Base-by-base conservation (phyloP, 2,329 filamentous ascomycete genomes). In the Cordyceps javanica region DNA sequence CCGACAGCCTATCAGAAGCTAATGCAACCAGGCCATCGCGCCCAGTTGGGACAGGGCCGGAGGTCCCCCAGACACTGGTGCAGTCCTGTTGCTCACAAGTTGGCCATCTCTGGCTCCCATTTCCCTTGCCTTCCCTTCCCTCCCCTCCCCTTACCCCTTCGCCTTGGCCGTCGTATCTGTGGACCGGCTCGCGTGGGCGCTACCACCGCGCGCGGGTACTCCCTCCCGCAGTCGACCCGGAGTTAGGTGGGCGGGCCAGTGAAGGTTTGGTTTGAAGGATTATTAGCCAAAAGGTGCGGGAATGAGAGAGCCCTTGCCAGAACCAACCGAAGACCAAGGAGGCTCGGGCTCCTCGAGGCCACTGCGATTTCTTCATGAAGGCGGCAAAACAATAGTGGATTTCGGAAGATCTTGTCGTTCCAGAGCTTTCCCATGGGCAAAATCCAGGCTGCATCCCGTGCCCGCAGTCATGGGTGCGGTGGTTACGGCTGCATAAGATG, bases 141-240 rank as follows among this genome's bases (percentile, higher is more conserved):
- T n/a, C n/a, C n/a, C n/a, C n/a, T n/a, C n/a, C n/a, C n/a, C n/a
- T n/a, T n/a, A n/a, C n/a, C n/a, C n/a, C n/a, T n/a, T n/a, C n/a
- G n/a, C n/a, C n/a, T n/a, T n/a, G n/a, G n/a, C n/a, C n/a, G n/a
- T n/a, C n/a, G n/a, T n/a, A n/a, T 39, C n/a, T 50, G 48, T 50
- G 48, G 50, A 53, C 34, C 50, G 13, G 39, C 51, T 32, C 38
- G 28, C 39, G 51, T 44, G 38, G 39, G 26, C 51, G 51, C 39
- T 36, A 39, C 19, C n/a, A 54, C 38, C 6, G 28, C 25, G n/a
- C 7, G 19, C 53, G 44, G 53, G 41, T 48, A 30, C 23, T 55
- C 53, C 53, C 53, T 49, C 25, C 23, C 42, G 42, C 42, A n/a
- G 32, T 23, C 39, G 21, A 23, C 23, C n/a, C 25, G 13, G n/a